Evolutionary conservation across 176 grass and related monocot genomes (phyloP).

Genomic region (Coix lacrymajobi): DNA sequence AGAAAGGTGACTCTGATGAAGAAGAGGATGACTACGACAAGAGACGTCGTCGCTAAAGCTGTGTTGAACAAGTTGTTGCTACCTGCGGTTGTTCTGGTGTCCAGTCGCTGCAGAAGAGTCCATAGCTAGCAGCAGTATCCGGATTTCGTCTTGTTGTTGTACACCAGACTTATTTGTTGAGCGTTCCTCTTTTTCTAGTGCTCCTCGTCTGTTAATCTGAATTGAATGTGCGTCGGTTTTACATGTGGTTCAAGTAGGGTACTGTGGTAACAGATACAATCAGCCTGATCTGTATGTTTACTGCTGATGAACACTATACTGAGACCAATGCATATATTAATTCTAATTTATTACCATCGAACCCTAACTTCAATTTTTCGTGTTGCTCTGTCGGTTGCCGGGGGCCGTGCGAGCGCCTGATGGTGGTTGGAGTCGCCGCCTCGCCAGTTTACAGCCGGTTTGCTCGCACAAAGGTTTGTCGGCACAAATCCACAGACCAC

Average conservation of each 20-base stretch:
- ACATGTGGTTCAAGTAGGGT: not conserved
- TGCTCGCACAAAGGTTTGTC: too few relatives aligned
- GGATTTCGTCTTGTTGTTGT: not conserved
- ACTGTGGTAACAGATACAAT: not conserved
- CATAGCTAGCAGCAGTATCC: not conserved
- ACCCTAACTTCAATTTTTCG: not conserved
- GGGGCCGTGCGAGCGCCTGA: too few relatives aligned
- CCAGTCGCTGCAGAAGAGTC: not conserved
- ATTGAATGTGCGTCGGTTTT: not conserved
- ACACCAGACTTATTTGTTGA: not conserved
- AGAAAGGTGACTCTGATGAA: slow-evolving; percentile 85
- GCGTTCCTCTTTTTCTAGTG: not conserved
- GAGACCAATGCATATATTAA: not conserved
- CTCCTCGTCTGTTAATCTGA: not conserved
- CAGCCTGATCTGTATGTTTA: not conserved
- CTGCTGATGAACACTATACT: not conserved
- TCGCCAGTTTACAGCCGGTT: too few relatives aligned
- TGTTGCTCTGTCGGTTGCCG: too few relatives aligned
- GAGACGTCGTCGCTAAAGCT: slow-evolving; percentile 53
- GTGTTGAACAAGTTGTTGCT: not conserved
- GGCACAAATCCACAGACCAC: too few relatives aligned
- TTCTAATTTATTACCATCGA: not conserved
- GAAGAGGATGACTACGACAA: slow-evolving; percentile 77
- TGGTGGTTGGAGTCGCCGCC: too few relatives aligned
- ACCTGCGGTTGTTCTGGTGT: not conserved